A percentile compares a stretch with the other conserved stretches of the same genome.
Conservation (phyloP, 768 basidiomycete species). For the Amanita thiersii region DNA sequence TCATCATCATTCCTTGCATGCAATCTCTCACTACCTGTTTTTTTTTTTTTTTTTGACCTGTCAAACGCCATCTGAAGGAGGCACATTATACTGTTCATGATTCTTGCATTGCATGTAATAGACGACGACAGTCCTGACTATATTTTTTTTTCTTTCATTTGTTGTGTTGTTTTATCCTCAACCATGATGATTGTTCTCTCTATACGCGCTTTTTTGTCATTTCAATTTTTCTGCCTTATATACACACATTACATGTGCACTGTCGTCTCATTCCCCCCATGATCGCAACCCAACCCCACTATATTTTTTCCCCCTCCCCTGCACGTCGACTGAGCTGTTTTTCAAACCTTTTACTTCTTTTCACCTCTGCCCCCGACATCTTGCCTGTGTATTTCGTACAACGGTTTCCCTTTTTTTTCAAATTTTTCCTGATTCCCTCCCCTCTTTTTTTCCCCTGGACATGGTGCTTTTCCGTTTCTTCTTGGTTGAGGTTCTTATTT, state of each 20-base stretch:
- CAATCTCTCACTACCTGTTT: constrained; percentile 34
- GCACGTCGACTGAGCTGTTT: too few relatives aligned
- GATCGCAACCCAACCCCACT: too few relatives aligned
- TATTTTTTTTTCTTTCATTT: constrained; percentile 6
- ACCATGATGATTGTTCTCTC: background rate
- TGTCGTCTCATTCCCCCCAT: background rate
- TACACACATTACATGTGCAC: background rate
- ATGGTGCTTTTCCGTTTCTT: too few relatives aligned
- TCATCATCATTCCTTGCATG: constrained; percentile 34
- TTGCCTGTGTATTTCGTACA: too few relatives aligned
- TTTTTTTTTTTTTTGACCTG: constrained; percentile 23
- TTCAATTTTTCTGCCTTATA: background rate
- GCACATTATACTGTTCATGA: constrained; percentile 45
- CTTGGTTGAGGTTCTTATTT: too few relatives aligned
- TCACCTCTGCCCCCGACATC: too few relatives aligned
- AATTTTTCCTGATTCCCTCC: background rate
- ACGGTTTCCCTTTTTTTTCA: background rate
- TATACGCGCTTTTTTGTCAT: background rate
- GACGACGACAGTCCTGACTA: constrained; percentile 25
- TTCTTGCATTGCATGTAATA: constrained; percentile 58
- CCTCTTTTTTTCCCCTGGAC: background rate
- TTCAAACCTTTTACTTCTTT: too few relatives aligned
- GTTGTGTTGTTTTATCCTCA: background rate
- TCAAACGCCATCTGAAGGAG: constrained; percentile 65
- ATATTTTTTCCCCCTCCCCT: too few relatives aligned